Conservation (phyloP, 139 green algal species). For the Yamagishiella unicocca region DNA sequence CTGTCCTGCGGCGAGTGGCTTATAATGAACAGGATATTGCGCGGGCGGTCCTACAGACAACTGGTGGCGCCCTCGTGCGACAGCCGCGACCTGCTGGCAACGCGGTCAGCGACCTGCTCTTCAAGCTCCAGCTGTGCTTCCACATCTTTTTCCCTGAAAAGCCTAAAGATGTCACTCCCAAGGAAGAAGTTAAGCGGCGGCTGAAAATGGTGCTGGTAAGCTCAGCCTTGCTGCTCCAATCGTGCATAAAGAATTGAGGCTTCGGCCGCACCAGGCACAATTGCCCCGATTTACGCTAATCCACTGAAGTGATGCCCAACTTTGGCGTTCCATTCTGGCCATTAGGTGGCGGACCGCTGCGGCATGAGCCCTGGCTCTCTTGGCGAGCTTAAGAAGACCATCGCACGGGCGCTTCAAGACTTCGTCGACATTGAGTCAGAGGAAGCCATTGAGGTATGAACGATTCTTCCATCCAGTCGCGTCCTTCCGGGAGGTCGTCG, state of each 20-base stretch:
- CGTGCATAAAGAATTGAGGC: too few species aligned
- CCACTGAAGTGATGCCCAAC: too few species aligned
- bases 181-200: constrained; percentile 69
- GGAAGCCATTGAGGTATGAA: constrained; percentile 81
- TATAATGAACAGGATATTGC: not conserved
- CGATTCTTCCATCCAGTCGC: not conserved
- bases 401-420: constrained; percentile 80
- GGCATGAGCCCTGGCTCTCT: constrained; percentile 84
- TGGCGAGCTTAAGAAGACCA: constrained; percentile 84
- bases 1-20: not conserved
- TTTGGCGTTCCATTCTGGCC: too few species aligned
- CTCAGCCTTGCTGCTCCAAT: not conserved
- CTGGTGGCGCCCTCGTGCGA: not conserved
- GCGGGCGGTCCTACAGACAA: not conserved
- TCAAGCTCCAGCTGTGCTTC: constrained; percentile 64
- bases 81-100: constrained; percentile 11
- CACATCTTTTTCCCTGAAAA: constrained; percentile 72
- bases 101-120: constrained; percentile 56
- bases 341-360: constrained; percentile 76
- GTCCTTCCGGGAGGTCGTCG: too few species aligned
- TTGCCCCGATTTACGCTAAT: too few species aligned
- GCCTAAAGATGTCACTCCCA: constrained; percentile 52
- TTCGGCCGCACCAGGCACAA: too few species aligned
- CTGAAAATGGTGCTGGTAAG: constrained; percentile 44
- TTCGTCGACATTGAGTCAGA: constrained; percentile 90